Percentiles rank a stretch among this genome's conserved stretches.
phyloP scores from a whole-genome alignment of 768 basidiomycete genomes.

The Russula foetens region DNA sequence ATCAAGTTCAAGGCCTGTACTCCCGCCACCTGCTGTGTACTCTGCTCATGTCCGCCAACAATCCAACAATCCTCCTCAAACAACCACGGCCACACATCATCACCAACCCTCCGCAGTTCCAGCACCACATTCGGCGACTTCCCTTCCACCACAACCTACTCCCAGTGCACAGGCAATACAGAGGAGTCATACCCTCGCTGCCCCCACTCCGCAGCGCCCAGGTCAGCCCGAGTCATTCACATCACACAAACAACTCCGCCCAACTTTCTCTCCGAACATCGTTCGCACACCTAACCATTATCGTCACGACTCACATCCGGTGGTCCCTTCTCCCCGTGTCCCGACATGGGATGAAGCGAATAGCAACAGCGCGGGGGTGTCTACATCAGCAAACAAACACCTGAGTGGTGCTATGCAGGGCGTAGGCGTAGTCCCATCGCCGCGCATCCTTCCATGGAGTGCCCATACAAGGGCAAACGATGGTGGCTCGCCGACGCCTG shows the following conservation, averaged over 20 bases:
- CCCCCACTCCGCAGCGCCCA: constrained; percentile 20
- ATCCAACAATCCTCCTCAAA: constrained; percentile 15
- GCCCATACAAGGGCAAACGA: background rate
- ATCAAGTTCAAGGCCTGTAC: constrained; percentile 2
- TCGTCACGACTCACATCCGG: constrained; percentile 16
- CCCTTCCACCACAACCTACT: background rate
- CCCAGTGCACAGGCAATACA: background rate
- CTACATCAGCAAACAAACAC: constrained; percentile 9
- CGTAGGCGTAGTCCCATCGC: constrained; percentile 1
- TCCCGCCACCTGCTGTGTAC: constrained; percentile 14
- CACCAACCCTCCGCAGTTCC: background rate
- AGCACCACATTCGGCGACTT: background rate
- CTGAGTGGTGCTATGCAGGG: background rate
- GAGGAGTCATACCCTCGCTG: constrained; percentile 16
- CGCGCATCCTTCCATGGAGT: constrained; percentile 11
- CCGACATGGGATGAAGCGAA: background rate
- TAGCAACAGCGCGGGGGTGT: background rate
- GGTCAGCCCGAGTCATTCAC: constrained; percentile 39
- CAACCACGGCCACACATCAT: background rate
- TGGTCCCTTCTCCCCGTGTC: constrained; percentile 19
- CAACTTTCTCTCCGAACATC: constrained; percentile 63
- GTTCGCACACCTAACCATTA: constrained; percentile 65
- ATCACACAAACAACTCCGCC: constrained; percentile 42
- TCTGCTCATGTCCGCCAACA: constrained; percentile 16
- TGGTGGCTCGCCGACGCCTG: constrained; percentile 8